These are phyloP conservation scores for Trametes cinnabarina DNA, from an alignment of 768 basidiomycete species.

Conservation along the genomic window DNA sequence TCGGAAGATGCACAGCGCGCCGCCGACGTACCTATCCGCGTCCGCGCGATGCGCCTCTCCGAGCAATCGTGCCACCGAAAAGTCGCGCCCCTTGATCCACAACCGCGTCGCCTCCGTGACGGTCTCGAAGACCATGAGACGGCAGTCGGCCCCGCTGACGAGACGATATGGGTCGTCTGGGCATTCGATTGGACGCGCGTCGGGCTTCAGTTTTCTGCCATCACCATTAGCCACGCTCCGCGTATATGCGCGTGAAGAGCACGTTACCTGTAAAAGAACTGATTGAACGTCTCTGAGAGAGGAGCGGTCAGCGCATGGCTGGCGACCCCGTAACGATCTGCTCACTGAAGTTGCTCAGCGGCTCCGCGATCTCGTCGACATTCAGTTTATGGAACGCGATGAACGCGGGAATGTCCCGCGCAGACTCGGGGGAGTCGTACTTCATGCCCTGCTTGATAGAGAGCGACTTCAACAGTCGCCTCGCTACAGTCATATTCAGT, in stretches of 20 bases:
- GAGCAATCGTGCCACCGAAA: constrained; percentile 74
- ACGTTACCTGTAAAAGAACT: constrained; percentile 70
- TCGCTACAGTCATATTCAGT: constrained; percentile 43
- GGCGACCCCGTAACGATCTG: constrained; percentile 29
- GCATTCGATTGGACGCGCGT: constrained; percentile 70
- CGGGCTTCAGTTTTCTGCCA: constrained; percentile 77
- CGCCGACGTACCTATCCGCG: constrained; percentile 70
- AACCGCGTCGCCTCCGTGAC: constrained; percentile 82
- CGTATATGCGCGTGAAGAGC: no score
- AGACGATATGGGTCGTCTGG: constrained; percentile 75
- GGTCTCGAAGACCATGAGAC: constrained; percentile 91
- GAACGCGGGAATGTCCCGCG: constrained; percentile 79
- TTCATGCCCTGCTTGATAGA: constrained; percentile 94
- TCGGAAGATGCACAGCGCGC: constrained; percentile 86
- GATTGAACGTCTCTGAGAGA: constrained; percentile 78
- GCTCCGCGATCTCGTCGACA: constrained; percentile 78
- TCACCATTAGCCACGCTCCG: background rate
- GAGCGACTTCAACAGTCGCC: constrained; percentile 80
- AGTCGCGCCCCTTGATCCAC: constrained; percentile 98
- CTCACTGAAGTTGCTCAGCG: constrained; percentile 83
- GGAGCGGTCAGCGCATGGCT: background rate
- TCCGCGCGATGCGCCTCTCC: constrained; percentile 75
- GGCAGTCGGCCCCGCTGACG: constrained; percentile 91
- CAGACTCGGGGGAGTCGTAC: constrained; percentile 85
- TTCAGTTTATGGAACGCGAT: constrained; percentile 88